These are phyloP conservation scores for Claviceps cyperi DNA, from an alignment of 2,329 filamentous ascomycete genomes.

Conservation along the genomic window DNA sequence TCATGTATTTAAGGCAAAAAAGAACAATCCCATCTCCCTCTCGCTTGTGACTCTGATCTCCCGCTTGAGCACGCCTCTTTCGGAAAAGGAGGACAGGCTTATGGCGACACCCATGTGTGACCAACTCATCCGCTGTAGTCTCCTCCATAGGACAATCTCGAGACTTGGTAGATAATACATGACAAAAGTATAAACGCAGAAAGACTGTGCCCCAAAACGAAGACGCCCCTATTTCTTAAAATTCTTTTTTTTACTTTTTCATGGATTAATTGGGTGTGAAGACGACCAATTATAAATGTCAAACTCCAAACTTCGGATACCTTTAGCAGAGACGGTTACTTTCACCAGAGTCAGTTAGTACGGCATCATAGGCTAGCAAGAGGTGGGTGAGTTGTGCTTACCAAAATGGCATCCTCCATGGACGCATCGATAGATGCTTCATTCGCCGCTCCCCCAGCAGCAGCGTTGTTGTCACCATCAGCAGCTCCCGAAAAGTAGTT, in stretches of 20 bases:
- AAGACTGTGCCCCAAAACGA: background rate
- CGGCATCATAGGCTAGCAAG: background rate
- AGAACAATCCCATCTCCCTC: background rate
- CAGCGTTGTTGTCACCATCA: constrained; percentile 31
- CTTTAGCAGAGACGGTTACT: background rate
- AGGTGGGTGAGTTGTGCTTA: constrained; percentile 10
- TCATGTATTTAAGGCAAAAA: background rate
- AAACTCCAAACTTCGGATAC: background rate
- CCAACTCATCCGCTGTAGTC: background rate
- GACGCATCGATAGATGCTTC: constrained; percentile 38
- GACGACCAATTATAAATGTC: background rate
- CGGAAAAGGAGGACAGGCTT: too few species aligned
- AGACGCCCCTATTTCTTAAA: background rate
- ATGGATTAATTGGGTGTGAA: constrained; percentile 4
- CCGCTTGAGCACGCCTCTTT: background rate
- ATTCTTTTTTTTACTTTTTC: background rate
- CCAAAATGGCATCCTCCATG: constrained; percentile 54
- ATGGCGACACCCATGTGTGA: background rate
- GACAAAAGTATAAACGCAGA: background rate
- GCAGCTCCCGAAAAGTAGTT: constrained; percentile 63
- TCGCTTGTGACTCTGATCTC: background rate
- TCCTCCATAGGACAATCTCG: background rate
- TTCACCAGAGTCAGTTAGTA: constrained; percentile 2
- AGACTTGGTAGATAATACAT: background rate
- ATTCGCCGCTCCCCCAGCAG: constrained; percentile 27